phyloP scores from a whole-genome alignment of 2,329 filamentous ascomycete species.

The Paecilomyces niveus region DNA sequence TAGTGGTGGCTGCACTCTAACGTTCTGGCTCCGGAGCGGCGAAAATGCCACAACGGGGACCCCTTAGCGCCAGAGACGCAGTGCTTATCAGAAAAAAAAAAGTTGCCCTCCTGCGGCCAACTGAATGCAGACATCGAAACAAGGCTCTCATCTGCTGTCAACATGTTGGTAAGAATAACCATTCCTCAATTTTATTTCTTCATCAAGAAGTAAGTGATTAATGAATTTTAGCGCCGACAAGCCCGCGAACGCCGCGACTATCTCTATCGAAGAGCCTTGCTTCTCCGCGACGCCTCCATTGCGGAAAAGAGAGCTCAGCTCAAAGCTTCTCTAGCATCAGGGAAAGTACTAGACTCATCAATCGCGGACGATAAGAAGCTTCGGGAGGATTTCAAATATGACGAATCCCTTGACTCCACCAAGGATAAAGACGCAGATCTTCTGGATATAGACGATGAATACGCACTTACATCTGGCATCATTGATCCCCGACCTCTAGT shows the following conservation, averaged over 20 bases:
- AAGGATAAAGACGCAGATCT: slow-evolving; percentile 76
- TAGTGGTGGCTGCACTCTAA: slow-evolving; percentile 4
- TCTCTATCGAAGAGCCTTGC: slow-evolving; percentile 81
- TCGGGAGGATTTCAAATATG: slow-evolving; percentile 85
- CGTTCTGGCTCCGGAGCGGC: slow-evolving; percentile 7
- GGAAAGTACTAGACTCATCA: slow-evolving; percentile 72
- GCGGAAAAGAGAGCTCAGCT: slow-evolving; percentile 85
- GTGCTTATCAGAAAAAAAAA: slow-evolving; percentile 28
- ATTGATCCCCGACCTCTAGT: slow-evolving; percentile 84
- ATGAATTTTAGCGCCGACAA: slow-evolving; percentile 54
- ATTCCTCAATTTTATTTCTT: background rate
- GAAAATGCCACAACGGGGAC: slow-evolving; percentile 25
- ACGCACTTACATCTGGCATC: slow-evolving; percentile 81
- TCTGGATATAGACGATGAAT: slow-evolving; percentile 84
- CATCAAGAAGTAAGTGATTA: background rate
- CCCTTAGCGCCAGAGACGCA: slow-evolving; percentile 18
- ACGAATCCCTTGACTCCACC: slow-evolving; percentile 64
- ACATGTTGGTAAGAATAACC: background rate
- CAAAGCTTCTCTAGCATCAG: slow-evolving; percentile 77
- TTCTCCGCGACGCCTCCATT: slow-evolving; percentile 84
- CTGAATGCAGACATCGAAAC: background rate
- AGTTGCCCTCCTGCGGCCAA: slow-evolving; percentile 20
- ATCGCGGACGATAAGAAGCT: slow-evolving; percentile 82
- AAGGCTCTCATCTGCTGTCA: background rate
- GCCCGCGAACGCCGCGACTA: slow-evolving; percentile 77